phyloP scores from a whole-genome alignment of 805 yeast species.

The Phaffomyces thermotolerans region DNA sequence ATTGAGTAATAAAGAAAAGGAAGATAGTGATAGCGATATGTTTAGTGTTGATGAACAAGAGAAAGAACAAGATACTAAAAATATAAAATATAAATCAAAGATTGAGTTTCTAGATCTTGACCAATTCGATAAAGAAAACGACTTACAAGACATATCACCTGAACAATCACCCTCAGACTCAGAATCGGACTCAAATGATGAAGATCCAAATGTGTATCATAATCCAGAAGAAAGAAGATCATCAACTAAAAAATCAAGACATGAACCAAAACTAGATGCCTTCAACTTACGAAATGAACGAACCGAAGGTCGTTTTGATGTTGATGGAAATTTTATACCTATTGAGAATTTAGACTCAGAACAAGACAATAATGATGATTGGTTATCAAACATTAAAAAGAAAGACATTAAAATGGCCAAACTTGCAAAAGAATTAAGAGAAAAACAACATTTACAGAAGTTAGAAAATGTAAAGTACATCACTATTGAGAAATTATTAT shows the following conservation, averaged over 20 bases:
- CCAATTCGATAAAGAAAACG: conserved; percentile 28
- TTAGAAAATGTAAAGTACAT: conserved; percentile 8
- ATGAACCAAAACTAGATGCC: conserved; percentile 46
- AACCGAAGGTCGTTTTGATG: conserved; percentile 54
- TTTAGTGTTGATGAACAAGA: conserved; percentile 19
- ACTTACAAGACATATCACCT: conserved; percentile 6
- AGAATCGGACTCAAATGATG: conserved; percentile 14
- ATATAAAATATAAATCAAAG: conserved; percentile 7
- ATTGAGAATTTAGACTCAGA: conserved; percentile 27
- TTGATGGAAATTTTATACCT: conserved; percentile 49
- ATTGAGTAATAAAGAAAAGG: conserved; percentile 1
- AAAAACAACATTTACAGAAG: conserved; percentile 19
- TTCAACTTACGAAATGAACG: conserved; percentile 53
- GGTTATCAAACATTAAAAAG: conserved; percentile 30
- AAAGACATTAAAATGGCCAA: conserved; percentile 32
- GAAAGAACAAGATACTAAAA: conserved; percentile 1
- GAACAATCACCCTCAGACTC: conserved; percentile 1
- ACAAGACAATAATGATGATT: conserved; percentile 26
- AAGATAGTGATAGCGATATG: conserved; percentile 16
- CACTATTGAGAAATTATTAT: conserved; percentile 21
- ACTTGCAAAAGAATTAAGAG: conserved; percentile 24
- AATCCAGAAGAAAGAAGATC: conserved; percentile 15
- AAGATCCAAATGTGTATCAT: conserved; percentile 13
- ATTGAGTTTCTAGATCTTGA: conserved; percentile 29
- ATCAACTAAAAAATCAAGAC: neutral